Evolutionary conservation across 257 asterid genomes (phyloP).

Genomic region (Gardenia jasminoides): DNA sequence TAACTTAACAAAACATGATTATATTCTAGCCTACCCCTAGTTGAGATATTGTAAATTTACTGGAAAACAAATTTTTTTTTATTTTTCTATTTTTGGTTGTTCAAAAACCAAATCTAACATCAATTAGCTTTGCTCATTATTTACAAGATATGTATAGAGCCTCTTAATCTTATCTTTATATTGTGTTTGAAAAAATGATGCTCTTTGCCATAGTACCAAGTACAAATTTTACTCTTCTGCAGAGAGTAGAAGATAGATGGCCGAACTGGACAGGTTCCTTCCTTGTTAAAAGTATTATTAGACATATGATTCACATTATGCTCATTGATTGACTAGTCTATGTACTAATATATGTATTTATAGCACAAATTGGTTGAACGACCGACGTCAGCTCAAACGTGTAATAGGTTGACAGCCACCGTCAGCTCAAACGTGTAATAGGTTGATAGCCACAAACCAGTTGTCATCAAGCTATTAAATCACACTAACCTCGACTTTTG

Average conservation of each 20-base stretch:
- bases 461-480: conserved; percentile 4
- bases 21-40: background rate
- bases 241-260: background rate
- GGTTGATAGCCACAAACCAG: background rate
- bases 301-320: conserved; percentile 11
- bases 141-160: background rate
- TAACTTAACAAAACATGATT: background rate
- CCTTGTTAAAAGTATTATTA: background rate
- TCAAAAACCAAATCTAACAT: background rate
- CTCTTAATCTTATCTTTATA: background rate
- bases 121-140: too few species aligned
- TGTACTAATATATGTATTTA: too few species aligned
- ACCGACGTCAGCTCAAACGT: conserved; percentile 5
- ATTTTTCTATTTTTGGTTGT: background rate
- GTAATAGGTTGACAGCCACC: background rate
- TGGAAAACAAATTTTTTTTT: background rate
- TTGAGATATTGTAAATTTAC: background rate
- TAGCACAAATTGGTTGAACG: conserved; percentile 13
- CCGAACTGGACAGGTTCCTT: background rate
- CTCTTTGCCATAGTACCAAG: background rate
- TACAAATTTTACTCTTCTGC: background rate
- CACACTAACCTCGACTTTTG: background rate
- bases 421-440: background rate
- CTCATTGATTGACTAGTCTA: conserved; percentile 3
- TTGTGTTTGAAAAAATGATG: background rate